Evolutionary conservation across 169 alveolate species (phyloP), one percentile per base, ranked within the genome.

Genomic region (Fabrea salina): DNA sequence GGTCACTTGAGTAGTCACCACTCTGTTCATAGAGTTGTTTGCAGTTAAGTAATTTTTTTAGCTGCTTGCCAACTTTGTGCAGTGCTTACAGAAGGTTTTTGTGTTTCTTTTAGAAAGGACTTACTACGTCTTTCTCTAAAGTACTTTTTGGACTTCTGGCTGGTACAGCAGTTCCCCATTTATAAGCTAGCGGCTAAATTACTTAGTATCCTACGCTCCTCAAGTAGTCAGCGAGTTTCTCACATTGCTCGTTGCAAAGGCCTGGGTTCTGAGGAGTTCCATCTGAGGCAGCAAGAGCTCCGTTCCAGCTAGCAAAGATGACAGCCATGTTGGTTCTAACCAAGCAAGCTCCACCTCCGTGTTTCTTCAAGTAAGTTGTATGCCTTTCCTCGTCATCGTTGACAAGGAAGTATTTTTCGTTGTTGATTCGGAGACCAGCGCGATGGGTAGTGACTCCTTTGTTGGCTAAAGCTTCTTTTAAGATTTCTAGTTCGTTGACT

Each of bases 301-400:
- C 57, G 79, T 78, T 78, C 85, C 84, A 88, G 74, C 85, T 76
- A 25, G 87, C 93, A 71, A 88, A 58, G 27, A 88, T 84, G 43
- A 76, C 56, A 30, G 82, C 82, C 57, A 35, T n/a, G 44, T 43
- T 71, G 32, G 90, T 56, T 51, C 53, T 53, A 32, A 83, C 87
- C 59, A 88, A 41, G 71, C 88, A 82, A 30, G 90, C 93, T 59
- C 93, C 93, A 54, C 91, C 93, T 49, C 83, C 79, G 32, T 54
- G 80, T 68, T 75, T 75, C 57, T 75, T 79, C 49, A 84, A 67
- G 59, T 84, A 88, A 70, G 80, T 58, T 8, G 85, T 44, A 47
- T 61, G 75, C 68, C 43, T 53, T 0, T 84, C 90, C 13, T 54
- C 74, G 57, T 83, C 87, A 44, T 74, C 75, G 80, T 79, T 58